phyloP scores from a whole-genome alignment of 768 basidiomycete species.

The Hemileccinum impolitum region DNA sequence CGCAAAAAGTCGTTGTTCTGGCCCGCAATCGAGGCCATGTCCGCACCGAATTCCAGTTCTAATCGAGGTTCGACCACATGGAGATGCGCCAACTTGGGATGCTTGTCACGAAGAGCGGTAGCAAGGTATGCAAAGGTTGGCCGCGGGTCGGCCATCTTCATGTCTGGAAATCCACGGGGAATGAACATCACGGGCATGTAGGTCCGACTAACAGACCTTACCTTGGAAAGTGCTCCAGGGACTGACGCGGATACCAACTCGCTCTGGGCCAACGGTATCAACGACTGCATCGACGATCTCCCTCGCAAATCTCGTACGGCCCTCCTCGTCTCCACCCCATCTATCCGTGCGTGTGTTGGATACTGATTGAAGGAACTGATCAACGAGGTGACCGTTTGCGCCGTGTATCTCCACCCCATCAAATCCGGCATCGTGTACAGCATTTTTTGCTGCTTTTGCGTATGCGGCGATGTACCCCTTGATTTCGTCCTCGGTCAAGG shows the following conservation, averaged over 20 bases:
- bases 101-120: conserved; percentile 33
- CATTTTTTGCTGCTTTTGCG: conserved; percentile 32
- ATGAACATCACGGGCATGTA: not conserved
- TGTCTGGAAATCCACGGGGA: conserved; percentile 30
- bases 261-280: conserved; percentile 49
- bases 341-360: conserved; percentile 49
- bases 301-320: conserved; percentile 46
- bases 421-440: conserved; percentile 37
- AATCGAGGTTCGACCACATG: conserved; percentile 46
- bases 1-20: conserved; percentile 44
- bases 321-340: conserved; percentile 67
- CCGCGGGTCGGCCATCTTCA: conserved; percentile 53
- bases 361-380: conserved; percentile 47
- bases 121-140: conserved; percentile 54
- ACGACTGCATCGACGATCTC: conserved; percentile 52
- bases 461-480: conserved; percentile 29
- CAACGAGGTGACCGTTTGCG: conserved; percentile 46
- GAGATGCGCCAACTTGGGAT: conserved; percentile 44
- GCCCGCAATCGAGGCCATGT: not conserved
- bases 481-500: conserved; percentile 30
- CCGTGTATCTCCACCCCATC: conserved; percentile 45
- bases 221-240: conserved; percentile 50
- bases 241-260: conserved; percentile 52
- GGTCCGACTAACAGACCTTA: conserved; percentile 7
- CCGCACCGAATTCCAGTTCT: not conserved